Base-by-base conservation (phyloP, 768 basidiomycete genomes). In the Stropharia rugosoannulata region DNA sequence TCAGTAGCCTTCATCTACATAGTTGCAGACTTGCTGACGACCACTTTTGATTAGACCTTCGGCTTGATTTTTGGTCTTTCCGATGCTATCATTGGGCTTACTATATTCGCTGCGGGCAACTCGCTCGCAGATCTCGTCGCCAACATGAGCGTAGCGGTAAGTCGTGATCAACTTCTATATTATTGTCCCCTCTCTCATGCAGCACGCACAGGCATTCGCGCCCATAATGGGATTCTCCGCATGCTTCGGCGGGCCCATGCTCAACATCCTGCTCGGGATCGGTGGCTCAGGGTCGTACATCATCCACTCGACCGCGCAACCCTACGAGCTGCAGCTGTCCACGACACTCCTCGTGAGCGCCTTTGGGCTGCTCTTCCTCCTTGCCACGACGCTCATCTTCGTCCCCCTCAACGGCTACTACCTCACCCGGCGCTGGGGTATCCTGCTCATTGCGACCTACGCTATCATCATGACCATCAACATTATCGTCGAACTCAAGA, bases 61-160 rank as follows among this genome's bases (percentile, higher is more conserved):
- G 97, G 96, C 5, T 83, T 89, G 66, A 91, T 98, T 49, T 91
- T 99, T 66, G 96, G 95, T 2, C 79, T 99, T 22, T 97, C 95
- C 13, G 95, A 98, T 66, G 95, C 97, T 42, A 96, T 99, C 67
- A 91, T 99, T 54, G 96, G 96, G 11, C 74, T 99, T 40, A 98
- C 96, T 1, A 89, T 99, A 56, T 99, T 99, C 60, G 97, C 96
- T 1, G 81, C 98, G 27, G 96, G 97, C 22, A 98, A 98, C 70
- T 96, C 93, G 12, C 80, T 97, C 4, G 96, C 95, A 0, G 97
- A 99, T 72, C 82, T 98, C 18, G 95, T 99, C 5, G 96, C 97
- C 18, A 98, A 98, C 72, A 91, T 93, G 77, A 94, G 90, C 50
- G 93, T 98, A 9, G 96, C 96, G 18, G 90, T 85, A 73, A 52